These are phyloP conservation scores for Hirsutella rhossiliensis DNA, from an alignment of 2,329 filamentous ascomycete genomes.

Conservation along the genomic window DNA sequence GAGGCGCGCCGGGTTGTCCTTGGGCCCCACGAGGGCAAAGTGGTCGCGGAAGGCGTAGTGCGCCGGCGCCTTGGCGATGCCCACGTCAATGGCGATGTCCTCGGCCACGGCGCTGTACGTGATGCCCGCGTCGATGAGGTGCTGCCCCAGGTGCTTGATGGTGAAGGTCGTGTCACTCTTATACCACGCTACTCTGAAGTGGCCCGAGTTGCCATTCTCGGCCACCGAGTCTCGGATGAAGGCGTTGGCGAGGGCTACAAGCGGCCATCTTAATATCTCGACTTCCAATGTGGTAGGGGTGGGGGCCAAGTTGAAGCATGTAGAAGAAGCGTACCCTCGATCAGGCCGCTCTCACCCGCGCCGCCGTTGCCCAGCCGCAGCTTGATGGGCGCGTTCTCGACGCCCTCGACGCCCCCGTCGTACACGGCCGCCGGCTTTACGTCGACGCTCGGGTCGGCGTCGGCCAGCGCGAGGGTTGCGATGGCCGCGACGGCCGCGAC, in stretches of 20 bases:
- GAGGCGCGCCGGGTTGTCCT: constrained; percentile 20
- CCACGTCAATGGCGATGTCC: constrained; percentile 27
- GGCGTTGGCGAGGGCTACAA: constrained; percentile 13
- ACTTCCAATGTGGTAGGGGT: too few relatives aligned
- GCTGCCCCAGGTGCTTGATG: constrained; percentile 28
- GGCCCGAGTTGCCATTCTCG: constrained; percentile 8
- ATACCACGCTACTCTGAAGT: constrained; percentile 31
- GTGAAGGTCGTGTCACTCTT: constrained; percentile 31
- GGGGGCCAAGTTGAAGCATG: too few relatives aligned
- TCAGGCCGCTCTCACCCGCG: constrained; percentile 23
- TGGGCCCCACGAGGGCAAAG: constrained; percentile 28
- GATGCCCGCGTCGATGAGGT: constrained; percentile 29
- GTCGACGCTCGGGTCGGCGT: too few relatives aligned
- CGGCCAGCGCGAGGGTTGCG: not conserved
- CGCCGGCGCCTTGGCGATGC: constrained; percentile 17
- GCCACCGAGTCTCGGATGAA: constrained; percentile 12
- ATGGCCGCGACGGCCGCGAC: not conserved
- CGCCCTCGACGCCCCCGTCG: constrained; percentile 6
- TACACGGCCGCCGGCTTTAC: constrained; percentile 9
- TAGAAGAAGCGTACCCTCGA: constrained; percentile 13
- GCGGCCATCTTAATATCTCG: too few relatives aligned
- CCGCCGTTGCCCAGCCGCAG: constrained; percentile 23
- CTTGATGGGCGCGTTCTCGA: constrained; percentile 4
- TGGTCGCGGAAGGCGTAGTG: constrained; percentile 33
- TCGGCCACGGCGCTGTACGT: constrained; percentile 31